Percentiles rank a stretch among this genome's conserved stretches.
These are phyloP conservation scores for Nakazawaea anatomiae DNA, from an alignment of 805 yeast species.

Conservation along the genomic window DNA sequence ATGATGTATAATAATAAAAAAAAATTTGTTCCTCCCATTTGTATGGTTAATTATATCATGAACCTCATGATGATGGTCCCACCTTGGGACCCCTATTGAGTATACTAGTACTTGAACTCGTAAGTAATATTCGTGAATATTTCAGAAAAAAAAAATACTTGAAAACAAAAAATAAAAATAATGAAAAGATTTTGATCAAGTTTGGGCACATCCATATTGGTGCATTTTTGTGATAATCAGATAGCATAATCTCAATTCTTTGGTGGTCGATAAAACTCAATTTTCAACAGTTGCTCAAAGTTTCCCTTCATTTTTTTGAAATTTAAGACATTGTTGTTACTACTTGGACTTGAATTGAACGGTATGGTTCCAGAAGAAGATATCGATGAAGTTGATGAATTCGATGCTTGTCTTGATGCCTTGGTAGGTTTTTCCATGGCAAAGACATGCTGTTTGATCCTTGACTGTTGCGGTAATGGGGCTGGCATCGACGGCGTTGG, in stretches of 20 bases:
- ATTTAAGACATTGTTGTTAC: background rate
- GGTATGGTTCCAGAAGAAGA: conserved; percentile 9
- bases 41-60: background rate
- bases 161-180: background rate
- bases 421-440: conserved; percentile 9
- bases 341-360: conserved; percentile 6
- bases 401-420: conserved; percentile 11
- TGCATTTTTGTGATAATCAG: background rate
- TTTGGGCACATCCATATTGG: background rate
- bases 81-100: too few species aligned
- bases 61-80: background rate
- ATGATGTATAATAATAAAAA: too few species aligned
- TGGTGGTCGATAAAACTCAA: conserved; percentile 11
- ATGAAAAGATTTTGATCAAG: background rate
- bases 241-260: background rate
- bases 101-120: background rate
- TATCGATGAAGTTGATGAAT: conserved; percentile 6
- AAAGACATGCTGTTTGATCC: conserved; percentile 17
- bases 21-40: background rate
- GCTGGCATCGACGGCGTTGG: conserved; percentile 10
- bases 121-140: background rate
- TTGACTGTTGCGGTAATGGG: conserved; percentile 6
- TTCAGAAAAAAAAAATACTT: background rate
- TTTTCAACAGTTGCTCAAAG: conserved; percentile 8
- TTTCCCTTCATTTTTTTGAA: conserved; percentile 7